These are phyloP conservation scores for Poa annua DNA, from an alignment of 176 grass and related monocot genomes.

Conservation along the genomic window DNA sequence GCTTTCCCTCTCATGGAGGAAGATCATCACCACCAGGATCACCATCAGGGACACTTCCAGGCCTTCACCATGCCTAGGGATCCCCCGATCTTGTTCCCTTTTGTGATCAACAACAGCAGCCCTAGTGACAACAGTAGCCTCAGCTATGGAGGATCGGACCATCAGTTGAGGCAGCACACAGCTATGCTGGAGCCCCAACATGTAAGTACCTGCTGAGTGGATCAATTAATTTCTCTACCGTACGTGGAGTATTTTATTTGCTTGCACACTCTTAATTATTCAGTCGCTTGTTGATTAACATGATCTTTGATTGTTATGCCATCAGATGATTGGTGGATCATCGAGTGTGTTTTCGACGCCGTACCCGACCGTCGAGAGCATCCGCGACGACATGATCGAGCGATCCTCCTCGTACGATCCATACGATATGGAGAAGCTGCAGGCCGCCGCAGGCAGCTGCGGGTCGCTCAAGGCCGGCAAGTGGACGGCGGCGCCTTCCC, in stretches of 20 bases:
- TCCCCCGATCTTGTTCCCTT: slow-evolving; percentile 55
- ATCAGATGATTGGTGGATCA: slow-evolving; percentile 58
- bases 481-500: slow-evolving; percentile 53
- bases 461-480: slow-evolving; percentile 9
- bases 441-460: background rate
- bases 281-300: background rate
- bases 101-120: slow-evolving; percentile 59
- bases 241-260: background rate
- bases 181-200: slow-evolving; percentile 45
- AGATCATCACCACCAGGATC: slow-evolving; percentile 68
- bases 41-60: slow-evolving; percentile 58
- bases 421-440: slow-evolving; percentile 45
- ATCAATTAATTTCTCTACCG: background rate
- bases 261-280: background rate
- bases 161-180: slow-evolving; percentile 51
- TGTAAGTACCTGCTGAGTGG: slow-evolving; percentile 26
- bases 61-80: slow-evolving; percentile 64
- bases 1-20: slow-evolving; percentile 69
- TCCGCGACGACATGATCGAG: slow-evolving; percentile 64
- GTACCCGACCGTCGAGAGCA: slow-evolving; percentile 62
- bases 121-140: slow-evolving; percentile 40
- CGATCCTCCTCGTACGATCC: slow-evolving; percentile 54
- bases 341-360: slow-evolving; percentile 21
- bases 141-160: slow-evolving; percentile 48
- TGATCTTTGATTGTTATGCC: slow-evolving; percentile 35